Base-by-base conservation (phyloP, 129 eudicot genomes). In the Lactuca saligna region DNA sequence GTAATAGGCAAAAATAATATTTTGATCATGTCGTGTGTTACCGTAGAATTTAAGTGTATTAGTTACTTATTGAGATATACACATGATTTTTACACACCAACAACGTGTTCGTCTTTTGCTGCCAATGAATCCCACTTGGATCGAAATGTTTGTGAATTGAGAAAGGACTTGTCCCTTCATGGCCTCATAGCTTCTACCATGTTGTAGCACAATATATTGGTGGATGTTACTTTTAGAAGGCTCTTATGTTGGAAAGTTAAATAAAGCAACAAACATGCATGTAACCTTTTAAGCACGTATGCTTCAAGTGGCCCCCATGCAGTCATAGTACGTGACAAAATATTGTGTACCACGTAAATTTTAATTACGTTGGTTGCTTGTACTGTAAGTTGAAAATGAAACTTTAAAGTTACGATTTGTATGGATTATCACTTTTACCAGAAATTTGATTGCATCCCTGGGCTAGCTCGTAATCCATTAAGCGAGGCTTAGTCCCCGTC, bases 151-250 rank as follows among this genome's bases (percentile, higher is more conserved):
- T 38, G 65, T 17, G 74, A 25, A 64, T 69, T 55, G 53, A 29
- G 73, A 68, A 6, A 55, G 29, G 63, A 55, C 20, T 20, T 68
- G 73, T 55, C 54, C 54, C 63, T 29, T 25, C 1, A 25, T 25
- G 29, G 29, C 29, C 2, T 55, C 35, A 11, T 13, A 55, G 54
- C 37, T 17, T 68, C 7, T 66, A 51, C 5, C 7, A 56, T 0
- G 35, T 5, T 55, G 41, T 64, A 69, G 39, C 55, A 29, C 54
- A 56, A 38, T 20, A 56, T 20, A 25, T 11, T 69, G 64, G 64
- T 56, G 74, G 65, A 37, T 39, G 61, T 51, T 20, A 38, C 74
- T 55, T 69, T 69, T 69, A 56, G 73, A 68, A 34, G 53, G 72
- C 49, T 34, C 35, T 17, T 68, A 54, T 68, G 42, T 54, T 56